Evolutionary conservation across 441 rosid species (phyloP).

Genomic region (Flueggea neowawraea): DNA sequence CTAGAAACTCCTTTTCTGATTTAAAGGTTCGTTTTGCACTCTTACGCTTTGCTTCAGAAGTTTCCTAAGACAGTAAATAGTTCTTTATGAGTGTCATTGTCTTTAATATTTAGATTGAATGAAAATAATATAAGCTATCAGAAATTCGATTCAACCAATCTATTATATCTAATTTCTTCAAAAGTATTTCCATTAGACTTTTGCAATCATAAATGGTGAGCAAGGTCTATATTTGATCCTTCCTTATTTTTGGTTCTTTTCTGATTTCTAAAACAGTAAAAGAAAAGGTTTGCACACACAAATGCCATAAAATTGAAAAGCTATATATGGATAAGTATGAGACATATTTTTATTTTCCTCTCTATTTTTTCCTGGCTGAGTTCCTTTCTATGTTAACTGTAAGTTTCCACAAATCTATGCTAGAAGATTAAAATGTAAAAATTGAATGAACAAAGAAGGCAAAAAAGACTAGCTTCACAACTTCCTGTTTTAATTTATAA

Average conservation of each 20-base stretch:
- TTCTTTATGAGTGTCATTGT: slow-evolving; percentile 10
- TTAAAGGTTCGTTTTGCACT: slow-evolving; percentile 52
- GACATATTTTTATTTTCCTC: too few relatives aligned
- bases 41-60: slow-evolving; percentile 62
- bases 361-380: too few relatives aligned
- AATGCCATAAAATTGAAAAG: too few relatives aligned
- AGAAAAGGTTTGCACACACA: too few relatives aligned
- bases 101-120: slow-evolving; percentile 1
- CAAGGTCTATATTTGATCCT: too few relatives aligned
- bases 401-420: neutral
- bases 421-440: neutral
- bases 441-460: neutral
- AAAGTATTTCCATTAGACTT: too few relatives aligned
- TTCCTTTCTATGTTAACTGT: neutral
- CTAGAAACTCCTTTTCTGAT: slow-evolving; percentile 81
- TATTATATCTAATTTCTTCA: too few relatives aligned
- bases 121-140: neutral
- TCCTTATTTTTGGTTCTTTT: too few relatives aligned
- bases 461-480: neutral
- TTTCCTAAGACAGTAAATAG: slow-evolving; percentile 43
- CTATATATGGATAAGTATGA: too few relatives aligned
- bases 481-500: neutral
- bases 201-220: too few relatives aligned
- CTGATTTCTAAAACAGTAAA: too few relatives aligned
- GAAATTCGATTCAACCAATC: too few relatives aligned